Conservation (phyloP, 2,329 filamentous ascomycete species). For the Paecilomyces niveus region DNA sequence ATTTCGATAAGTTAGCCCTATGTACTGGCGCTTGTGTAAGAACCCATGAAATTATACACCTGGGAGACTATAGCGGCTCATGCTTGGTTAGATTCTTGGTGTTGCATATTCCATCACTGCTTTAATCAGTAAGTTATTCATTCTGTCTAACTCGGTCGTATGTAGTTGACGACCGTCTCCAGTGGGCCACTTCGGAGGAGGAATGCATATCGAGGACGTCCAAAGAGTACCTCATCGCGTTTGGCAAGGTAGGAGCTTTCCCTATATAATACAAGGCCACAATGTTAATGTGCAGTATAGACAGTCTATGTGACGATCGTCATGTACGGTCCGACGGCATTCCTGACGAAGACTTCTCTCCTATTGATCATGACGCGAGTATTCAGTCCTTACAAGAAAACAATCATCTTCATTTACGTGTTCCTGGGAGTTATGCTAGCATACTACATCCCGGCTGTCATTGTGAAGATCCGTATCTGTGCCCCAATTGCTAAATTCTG, state of each 20-base stretch:
- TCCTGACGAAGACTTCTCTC: slow-evolving; percentile 38
- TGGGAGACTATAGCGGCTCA: not conserved
- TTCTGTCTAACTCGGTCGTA: not conserved
- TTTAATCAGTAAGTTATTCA: slow-evolving; percentile 14
- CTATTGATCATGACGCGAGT: slow-evolving; percentile 39
- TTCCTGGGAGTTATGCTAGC: slow-evolving; percentile 30
- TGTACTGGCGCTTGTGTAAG: not conserved
- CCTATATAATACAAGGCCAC: not conserved
- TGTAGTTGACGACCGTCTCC: slow-evolving; percentile 3
- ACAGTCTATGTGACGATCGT: slow-evolving; percentile 38
- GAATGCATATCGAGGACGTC: slow-evolving; percentile 29
- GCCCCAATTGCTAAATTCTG: slow-evolving; percentile 37
- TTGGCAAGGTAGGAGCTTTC: slow-evolving; percentile 25
- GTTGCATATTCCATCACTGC: slow-evolving; percentile 17
- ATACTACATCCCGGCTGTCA: slow-evolving; percentile 36
- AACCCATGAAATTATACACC: not conserved
- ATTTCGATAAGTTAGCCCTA: not conserved
- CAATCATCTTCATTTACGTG: slow-evolving; percentile 31
- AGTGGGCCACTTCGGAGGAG: slow-evolving; percentile 31
- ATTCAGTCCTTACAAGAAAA: slow-evolving; percentile 35
- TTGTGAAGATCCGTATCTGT: slow-evolving; percentile 39
- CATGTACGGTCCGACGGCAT: slow-evolving; percentile 40
- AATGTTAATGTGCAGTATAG: slow-evolving; percentile 14
- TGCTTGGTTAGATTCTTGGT: slow-evolving; percentile 9
- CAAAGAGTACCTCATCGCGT: slow-evolving; percentile 20